Evolutionary conservation across 2,329 filamentous ascomycete genomes (phyloP).

Genomic region (Cladosporium sp.): DNA sequence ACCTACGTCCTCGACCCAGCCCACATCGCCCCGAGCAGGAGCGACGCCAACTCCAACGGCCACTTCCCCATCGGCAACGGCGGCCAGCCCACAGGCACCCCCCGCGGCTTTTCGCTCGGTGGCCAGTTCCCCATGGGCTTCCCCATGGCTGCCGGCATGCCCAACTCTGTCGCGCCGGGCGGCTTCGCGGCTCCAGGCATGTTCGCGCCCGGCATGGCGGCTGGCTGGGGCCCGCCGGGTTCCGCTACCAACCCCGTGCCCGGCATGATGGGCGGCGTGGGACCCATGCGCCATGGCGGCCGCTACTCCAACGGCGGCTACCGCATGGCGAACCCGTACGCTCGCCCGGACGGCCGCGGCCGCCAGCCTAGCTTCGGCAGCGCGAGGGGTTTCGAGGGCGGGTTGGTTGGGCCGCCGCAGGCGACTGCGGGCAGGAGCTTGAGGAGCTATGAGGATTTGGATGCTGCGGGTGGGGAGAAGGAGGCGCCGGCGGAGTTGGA

Average conservation of each 20-base stretch:
- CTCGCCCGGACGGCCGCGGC: slow-evolving; percentile 20
- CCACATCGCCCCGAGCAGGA: slow-evolving; percentile 87
- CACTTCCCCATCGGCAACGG: slow-evolving; percentile 81
- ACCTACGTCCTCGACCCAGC: slow-evolving; percentile 89
- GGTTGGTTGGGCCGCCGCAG: slow-evolving; percentile 75
- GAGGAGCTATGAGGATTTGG: slow-evolving; percentile 95
- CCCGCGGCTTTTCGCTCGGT: slow-evolving; percentile 83
- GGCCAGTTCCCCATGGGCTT: slow-evolving; percentile 48
- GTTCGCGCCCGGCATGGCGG: slow-evolving; percentile 28
- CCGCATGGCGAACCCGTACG: slow-evolving; percentile 26
- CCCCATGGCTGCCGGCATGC: slow-evolving; percentile 35
- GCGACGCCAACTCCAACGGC: slow-evolving; percentile 90
- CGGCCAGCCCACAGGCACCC: slow-evolving; percentile 65
- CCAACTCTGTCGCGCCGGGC: slow-evolving; percentile 18
- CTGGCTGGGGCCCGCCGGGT: slow-evolving; percentile 60
- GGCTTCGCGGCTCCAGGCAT: slow-evolving; percentile 36
- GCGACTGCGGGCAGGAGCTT: slow-evolving; percentile 87
- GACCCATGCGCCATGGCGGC: slow-evolving; percentile 36
- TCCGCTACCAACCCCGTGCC: slow-evolving; percentile 17
- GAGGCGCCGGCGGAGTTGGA: slow-evolving; percentile 75
- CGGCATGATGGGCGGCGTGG: slow-evolving; percentile 31
- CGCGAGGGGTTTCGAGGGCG: slow-evolving; percentile 20
- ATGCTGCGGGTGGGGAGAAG: slow-evolving; percentile 53
- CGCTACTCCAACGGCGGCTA: slow-evolving; percentile 28
- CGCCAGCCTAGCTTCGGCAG: slow-evolving; percentile 11